Evolutionary conservation across 768 basidiomycete species (phyloP).

Genomic region (Pholiota conissans): DNA sequence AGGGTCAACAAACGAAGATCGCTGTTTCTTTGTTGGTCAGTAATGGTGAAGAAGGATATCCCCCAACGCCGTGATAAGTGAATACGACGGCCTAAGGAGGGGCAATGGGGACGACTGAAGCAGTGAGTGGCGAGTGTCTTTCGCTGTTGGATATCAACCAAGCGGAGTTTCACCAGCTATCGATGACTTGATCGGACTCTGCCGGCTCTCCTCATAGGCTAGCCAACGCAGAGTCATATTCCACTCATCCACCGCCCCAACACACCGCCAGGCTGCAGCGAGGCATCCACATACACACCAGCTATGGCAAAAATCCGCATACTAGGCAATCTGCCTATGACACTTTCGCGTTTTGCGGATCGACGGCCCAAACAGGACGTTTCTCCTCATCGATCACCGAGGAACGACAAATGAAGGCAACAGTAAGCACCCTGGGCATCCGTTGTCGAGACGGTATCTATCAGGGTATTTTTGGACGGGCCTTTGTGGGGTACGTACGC

Average conservation of each 20-base stretch:
- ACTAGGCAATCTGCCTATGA: not conserved
- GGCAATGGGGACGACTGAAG: not conserved
- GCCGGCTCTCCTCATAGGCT: not conserved
- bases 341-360: not conserved
- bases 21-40: conserved; percentile 74
- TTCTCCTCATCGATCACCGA: not conserved
- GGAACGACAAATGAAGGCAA: not conserved
- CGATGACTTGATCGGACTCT: conserved; percentile 8
- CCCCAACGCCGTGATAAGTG: conserved; percentile 13
- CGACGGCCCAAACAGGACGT: not conserved
- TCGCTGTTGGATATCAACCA: not conserved
- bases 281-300: not conserved
- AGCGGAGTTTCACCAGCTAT: conserved; percentile 10
- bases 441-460: not conserved
- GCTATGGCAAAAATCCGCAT: not conserved
- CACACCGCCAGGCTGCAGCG: not conserved
- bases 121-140: not conserved
- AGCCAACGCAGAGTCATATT: not conserved
- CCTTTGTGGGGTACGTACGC: no score
- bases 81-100: not conserved
- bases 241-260: not conserved
- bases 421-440: no score
- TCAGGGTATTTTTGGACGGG: not conserved
- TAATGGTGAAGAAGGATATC: conserved; percentile 49
- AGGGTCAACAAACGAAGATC: conserved; percentile 84